These are phyloP conservation scores for Alternaria sp. DNA, from an alignment of 2,329 filamentous ascomycete genomes.

Conservation along the genomic window DNA sequence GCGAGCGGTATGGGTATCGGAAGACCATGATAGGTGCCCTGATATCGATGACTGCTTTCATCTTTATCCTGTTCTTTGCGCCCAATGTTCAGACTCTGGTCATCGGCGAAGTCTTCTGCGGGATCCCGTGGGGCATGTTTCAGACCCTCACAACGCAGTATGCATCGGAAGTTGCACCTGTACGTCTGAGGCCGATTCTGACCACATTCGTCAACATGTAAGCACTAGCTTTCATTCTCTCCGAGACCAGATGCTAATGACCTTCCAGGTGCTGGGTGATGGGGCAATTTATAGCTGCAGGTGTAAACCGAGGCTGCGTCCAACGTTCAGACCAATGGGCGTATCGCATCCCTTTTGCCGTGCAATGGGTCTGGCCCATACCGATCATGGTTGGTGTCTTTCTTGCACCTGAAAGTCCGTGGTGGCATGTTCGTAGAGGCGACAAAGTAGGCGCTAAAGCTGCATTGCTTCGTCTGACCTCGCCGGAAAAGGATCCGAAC, in stretches of 20 bases:
- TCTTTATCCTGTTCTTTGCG: conserved; percentile 55
- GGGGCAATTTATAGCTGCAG: conserved; percentile 73
- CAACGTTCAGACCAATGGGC: conserved; percentile 69
- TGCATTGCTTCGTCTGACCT: conserved; percentile 69
- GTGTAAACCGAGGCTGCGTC: conserved; percentile 71
- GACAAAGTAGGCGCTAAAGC: conserved; percentile 68
- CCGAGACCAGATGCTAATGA: not conserved
- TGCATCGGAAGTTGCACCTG: conserved; percentile 67
- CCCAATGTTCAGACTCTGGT: conserved; percentile 48
- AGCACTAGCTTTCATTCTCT: not conserved
- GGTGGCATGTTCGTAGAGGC: conserved; percentile 73
- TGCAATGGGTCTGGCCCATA: conserved; percentile 78
- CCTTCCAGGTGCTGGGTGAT: conserved; percentile 67
- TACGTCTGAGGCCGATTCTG: conserved; percentile 64
- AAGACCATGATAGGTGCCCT: conserved; percentile 53
- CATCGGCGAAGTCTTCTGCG: conserved; percentile 53
- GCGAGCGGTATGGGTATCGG: conserved; percentile 53
- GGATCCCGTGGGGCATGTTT: conserved; percentile 55
- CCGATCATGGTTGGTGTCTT: conserved; percentile 69
- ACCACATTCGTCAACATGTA: conserved; percentile 71
- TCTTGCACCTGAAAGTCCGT: conserved; percentile 72
- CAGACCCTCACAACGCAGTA: conserved; percentile 55
- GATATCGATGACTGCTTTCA: conserved; percentile 49
- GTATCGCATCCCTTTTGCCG: conserved; percentile 68
- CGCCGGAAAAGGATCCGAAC: conserved; percentile 64